Percentiles rank a stretch among this genome's conserved stretches.
These are phyloP conservation scores for Microthlaspi erraticum DNA, from an alignment of 345 rosid genomes.

Conservation along the genomic window DNA sequence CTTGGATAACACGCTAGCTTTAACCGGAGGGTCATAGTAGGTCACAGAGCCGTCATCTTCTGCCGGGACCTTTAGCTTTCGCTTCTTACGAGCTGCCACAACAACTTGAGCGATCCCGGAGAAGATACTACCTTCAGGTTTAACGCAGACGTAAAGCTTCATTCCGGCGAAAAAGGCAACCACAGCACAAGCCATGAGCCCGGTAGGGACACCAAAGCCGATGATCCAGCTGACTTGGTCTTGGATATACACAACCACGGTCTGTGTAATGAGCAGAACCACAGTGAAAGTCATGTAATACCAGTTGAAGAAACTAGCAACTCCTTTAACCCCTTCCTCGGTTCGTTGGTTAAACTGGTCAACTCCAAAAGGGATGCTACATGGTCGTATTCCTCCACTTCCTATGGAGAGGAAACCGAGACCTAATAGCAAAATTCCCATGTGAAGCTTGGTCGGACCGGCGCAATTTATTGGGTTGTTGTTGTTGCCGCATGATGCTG, in stretches of 20 bases:
- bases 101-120: conserved; percentile 62
- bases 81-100: conserved; percentile 63
- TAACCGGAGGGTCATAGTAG: conserved; percentile 49
- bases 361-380: conserved; percentile 81
- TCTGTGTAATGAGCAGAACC: conserved; percentile 56
- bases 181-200: conserved; percentile 61
- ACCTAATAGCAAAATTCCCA: conserved; percentile 54
- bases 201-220: conserved; percentile 80
- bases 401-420: conserved; percentile 64
- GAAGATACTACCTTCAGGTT: conserved; percentile 75
- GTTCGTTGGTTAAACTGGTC: conserved; percentile 80
- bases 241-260: conserved; percentile 76
- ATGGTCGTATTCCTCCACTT: conserved; percentile 82
- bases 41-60: conserved; percentile 51
- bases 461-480: conserved; percentile 44
- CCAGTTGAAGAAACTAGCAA: conserved; percentile 77
- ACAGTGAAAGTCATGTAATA: conserved; percentile 71
- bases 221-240: conserved; percentile 74
- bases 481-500: conserved; percentile 62
- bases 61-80: conserved; percentile 32
- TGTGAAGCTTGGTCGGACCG: conserved; percentile 50
- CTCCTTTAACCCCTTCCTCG: conserved; percentile 62
- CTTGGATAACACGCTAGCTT: conserved; percentile 47
- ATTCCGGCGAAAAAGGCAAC: conserved; percentile 63
- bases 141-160: conserved; percentile 57